phyloP scores from a whole-genome alignment of 805 yeast species.

The Candida nitratophila region DNA sequence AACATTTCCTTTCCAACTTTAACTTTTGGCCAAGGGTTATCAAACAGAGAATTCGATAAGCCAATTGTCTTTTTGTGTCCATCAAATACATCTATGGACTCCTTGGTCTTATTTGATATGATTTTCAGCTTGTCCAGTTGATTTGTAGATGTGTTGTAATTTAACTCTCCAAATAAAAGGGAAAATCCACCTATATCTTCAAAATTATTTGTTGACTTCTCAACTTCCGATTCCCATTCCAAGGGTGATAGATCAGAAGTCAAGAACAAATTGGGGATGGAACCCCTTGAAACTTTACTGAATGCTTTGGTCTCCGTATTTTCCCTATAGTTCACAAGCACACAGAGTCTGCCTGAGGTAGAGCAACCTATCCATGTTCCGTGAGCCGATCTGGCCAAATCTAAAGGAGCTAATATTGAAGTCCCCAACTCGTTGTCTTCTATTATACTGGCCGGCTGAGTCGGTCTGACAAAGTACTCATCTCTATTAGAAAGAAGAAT shows the following conservation, averaged over 20 bases:
- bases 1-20: slow-evolving; percentile 54
- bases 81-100: slow-evolving; percentile 11
- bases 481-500: slow-evolving; percentile 81
- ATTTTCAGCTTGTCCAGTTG: slow-evolving; percentile 32
- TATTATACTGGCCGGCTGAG: slow-evolving; percentile 45
- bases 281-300: slow-evolving; percentile 36
- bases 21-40: slow-evolving; percentile 74
- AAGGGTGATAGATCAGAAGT: slow-evolving; percentile 25
- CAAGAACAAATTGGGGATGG: slow-evolving; percentile 33
- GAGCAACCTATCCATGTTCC: slow-evolving; percentile 90
- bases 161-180: slow-evolving; percentile 46
- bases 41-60: slow-evolving; percentile 59
- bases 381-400: slow-evolving; percentile 61
- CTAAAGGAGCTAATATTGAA: slow-evolving; percentile 59
- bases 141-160: slow-evolving; percentile 16
- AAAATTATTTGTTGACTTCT: slow-evolving; percentile 20
- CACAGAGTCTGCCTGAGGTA: slow-evolving; percentile 53
- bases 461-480: slow-evolving; percentile 71
- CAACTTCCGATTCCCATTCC: slow-evolving; percentile 37
- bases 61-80: slow-evolving; percentile 36
- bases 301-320: slow-evolving; percentile 15
- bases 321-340: slow-evolving; percentile 71
- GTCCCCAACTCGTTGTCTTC: slow-evolving; percentile 10
- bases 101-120: slow-evolving; percentile 42
- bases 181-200: slow-evolving; percentile 55